These are phyloP conservation scores for Ambrosiella xylebori DNA, from an alignment of 2,329 filamentous ascomycete species.

Conservation along the genomic window DNA sequence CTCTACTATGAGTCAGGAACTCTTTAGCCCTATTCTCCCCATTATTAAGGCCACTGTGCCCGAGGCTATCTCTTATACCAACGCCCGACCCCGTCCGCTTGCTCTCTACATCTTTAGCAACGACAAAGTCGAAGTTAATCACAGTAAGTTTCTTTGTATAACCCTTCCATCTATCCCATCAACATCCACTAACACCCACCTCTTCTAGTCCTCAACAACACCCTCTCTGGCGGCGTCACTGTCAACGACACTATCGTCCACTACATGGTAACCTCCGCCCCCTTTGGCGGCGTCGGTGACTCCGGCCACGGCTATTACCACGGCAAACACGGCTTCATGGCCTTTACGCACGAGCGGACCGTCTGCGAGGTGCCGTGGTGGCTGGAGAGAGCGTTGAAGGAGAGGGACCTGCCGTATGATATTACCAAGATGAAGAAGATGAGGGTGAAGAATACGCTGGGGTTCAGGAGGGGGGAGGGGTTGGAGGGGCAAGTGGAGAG, in stretches of 20 bases:
- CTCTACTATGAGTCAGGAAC: constrained; percentile 25
- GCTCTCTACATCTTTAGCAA: constrained; percentile 26
- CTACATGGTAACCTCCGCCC: constrained; percentile 23
- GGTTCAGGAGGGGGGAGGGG: constrained; percentile 1
- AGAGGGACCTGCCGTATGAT: constrained; percentile 16
- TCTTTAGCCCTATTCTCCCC: constrained; percentile 28
- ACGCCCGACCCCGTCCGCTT: constrained; percentile 20
- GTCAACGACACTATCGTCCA: constrained; percentile 33
- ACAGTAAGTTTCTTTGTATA: constrained; percentile 14
- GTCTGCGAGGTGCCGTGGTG: constrained; percentile 23
- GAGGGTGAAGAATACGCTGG: background rate
- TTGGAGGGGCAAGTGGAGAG: constrained; percentile 2
- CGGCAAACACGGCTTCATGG: constrained; percentile 29
- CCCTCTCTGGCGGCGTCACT: constrained; percentile 32
- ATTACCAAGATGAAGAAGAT: background rate
- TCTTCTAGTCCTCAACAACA: constrained; percentile 19
- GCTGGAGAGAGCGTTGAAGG: constrained; percentile 15
- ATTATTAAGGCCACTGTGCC: constrained; percentile 21
- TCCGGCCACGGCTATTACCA: constrained; percentile 33
- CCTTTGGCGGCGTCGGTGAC: constrained; percentile 33
- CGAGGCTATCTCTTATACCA: constrained; percentile 18
- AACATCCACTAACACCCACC: background rate
- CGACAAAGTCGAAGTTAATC: constrained; percentile 20
- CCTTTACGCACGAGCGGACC: constrained; percentile 25
- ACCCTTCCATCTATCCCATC: background rate